Evolutionary conservation across 2,329 filamentous ascomycete genomes (phyloP), one percentile per base, ranked within the genome.

Genomic region (Bipolaris bicolor): DNA sequence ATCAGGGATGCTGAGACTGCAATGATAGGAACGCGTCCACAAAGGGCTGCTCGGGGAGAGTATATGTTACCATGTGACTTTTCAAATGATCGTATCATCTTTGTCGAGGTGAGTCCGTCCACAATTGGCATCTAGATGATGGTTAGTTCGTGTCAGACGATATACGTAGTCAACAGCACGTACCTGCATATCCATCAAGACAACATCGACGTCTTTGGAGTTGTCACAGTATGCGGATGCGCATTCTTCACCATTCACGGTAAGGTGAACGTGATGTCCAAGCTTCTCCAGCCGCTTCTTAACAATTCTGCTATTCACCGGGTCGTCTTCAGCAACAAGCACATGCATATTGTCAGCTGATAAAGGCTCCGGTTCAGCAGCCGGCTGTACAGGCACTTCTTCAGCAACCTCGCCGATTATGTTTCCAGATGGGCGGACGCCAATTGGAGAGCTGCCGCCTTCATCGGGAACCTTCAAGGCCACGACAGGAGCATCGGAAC

Each of bases 121-220:
- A 96, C 90, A 31, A 96, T 95, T 16, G 92, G 92, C 92, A 97
- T 96, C 91, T 96, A 26, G 3, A 31, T 24, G 1, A 31, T 0
- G 13, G 44, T 68, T 49, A 69, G 51, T 36, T 54, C 7, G 16
- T 3, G 26, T 29, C 26, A 29, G 9, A 29, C 2, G 26, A 29
- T 29, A 29, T 29, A 29, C 7, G 3, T 29, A 29, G 26, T 29
- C 26, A 29, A 29, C 26, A 10, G 26, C 26, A 77, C 85, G 76
- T 72, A 92, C 91, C 83, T 96, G 91, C 84, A 97, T 92, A 71
- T 96, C 92, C 92, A 96, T 96, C 61, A 97, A 81, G 46, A 97
- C 82, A 5, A 92, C 88, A 72, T 96, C 91, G 68, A 90, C 95
- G 20, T 78, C 77, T 24, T 74, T 74, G 0, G 87, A 81, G 49